Percentiles rank a stretch among this genome's conserved stretches.
phyloP scores from a whole-genome alignment of 495 filamentous ascomycete genomes.

The Penicillium ucsense region DNA sequence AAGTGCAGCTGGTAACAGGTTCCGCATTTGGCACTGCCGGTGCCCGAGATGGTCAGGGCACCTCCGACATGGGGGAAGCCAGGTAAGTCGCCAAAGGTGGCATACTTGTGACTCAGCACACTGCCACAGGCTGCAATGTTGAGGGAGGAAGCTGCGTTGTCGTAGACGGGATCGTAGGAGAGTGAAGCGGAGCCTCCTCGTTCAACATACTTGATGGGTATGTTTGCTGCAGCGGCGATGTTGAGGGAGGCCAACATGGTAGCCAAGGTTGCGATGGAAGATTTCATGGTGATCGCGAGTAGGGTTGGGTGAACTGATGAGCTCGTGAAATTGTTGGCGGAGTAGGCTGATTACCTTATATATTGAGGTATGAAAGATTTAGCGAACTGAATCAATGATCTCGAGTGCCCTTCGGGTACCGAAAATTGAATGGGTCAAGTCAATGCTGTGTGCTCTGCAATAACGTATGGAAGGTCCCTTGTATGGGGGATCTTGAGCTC shows the following conservation, averaged over 20 bases:
- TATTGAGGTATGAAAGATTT: neutral
- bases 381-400: too few species aligned
- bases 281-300: slow-evolving; percentile 12
- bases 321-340: neutral
- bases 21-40: slow-evolving; percentile 54
- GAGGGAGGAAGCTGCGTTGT: slow-evolving; percentile 36
- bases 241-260: slow-evolving; percentile 12
- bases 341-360: neutral
- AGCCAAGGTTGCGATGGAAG: slow-evolving; percentile 8
- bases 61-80: slow-evolving; percentile 56
- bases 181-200: slow-evolving; percentile 15
- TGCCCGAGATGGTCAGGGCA: slow-evolving; percentile 45
- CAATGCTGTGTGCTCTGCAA: too few species aligned
- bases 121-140: slow-evolving; percentile 44
- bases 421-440: too few species aligned
- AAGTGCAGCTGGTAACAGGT: slow-evolving; percentile 59
- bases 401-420: too few species aligned
- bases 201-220: neutral
- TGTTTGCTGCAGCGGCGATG: slow-evolving; percentile 9
- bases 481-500: too few species aligned
- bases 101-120: slow-evolving; percentile 25
- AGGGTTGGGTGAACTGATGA: neutral
- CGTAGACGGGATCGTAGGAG: slow-evolving; percentile 29
- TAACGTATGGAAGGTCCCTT: too few species aligned
- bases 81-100: slow-evolving; percentile 48